A percentile compares a stretch with the other conserved stretches of the same genome.
These are phyloP conservation scores for Hymenoscyphus fraxineus DNA, from an alignment of 2,329 filamentous ascomycete genomes.

Conservation along the genomic window DNA sequence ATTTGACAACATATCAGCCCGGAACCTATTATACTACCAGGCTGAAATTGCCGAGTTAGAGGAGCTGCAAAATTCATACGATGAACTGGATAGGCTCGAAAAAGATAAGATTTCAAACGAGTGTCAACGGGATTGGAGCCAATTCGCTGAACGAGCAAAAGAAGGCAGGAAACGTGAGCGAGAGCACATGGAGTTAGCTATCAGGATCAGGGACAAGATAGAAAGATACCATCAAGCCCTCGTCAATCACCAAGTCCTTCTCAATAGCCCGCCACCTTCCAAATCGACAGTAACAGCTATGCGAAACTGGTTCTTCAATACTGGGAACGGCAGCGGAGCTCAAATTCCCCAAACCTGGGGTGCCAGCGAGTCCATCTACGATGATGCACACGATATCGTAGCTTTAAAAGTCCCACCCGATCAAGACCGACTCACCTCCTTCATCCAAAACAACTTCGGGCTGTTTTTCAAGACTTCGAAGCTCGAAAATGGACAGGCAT, in stretches of 20 bases:
- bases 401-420: no score
- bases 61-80: no score
- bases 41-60: no score
- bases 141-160: background rate
- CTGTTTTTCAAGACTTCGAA: background rate
- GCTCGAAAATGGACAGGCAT: background rate
- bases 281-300: background rate
- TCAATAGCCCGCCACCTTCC: background rate
- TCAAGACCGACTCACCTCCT: background rate
- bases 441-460: background rate
- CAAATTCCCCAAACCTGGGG: background rate
- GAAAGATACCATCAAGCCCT: background rate
- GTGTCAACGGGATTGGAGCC: background rate
- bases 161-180: background rate
- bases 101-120: no score
- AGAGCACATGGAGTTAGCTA: background rate
- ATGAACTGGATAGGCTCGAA: no score
- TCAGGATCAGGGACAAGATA: background rate
- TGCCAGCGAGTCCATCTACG: background rate
- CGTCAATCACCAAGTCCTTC: background rate
- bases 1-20: slow-evolving; percentile 20
- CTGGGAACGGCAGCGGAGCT: no score
- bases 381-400: background rate
- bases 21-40: background rate
- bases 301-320: no score